Evolutionary conservation across 108 stramenopile genomes (phyloP).

Genomic region (Poteriospumella lacustris): DNA sequence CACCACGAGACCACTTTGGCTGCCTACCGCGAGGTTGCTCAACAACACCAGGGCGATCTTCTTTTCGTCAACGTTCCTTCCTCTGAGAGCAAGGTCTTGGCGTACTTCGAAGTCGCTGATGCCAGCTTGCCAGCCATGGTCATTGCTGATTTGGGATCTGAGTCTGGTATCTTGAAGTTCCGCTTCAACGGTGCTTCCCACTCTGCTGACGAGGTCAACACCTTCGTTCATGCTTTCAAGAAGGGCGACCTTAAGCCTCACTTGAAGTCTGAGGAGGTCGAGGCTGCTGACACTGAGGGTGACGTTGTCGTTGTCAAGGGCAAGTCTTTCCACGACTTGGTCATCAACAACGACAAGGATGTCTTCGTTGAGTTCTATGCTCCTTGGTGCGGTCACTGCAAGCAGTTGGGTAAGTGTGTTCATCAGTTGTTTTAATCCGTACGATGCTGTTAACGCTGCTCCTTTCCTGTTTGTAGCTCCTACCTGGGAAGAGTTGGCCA

Average conservation of each 20-base stretch:
- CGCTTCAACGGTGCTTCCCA: constrained; percentile 33
- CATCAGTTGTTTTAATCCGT: neutral
- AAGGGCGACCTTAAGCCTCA: neutral
- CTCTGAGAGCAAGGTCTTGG: constrained; percentile 49
- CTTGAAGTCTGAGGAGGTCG: neutral
- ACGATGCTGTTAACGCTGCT: neutral
- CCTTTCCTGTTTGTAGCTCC: constrained; percentile 3
- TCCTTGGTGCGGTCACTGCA: constrained; percentile 72
- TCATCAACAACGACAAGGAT: constrained; percentile 51
- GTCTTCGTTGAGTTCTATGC: constrained; percentile 68
- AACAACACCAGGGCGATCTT: constrained; percentile 11
- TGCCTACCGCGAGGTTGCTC: neutral
- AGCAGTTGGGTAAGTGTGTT: constrained; percentile 41
- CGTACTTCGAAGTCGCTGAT: constrained; percentile 50
- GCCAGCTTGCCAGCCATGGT: constrained; percentile 46
- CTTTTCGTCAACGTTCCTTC: constrained; percentile 34
- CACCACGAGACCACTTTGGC: neutral
- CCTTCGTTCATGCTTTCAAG: constrained; percentile 20
- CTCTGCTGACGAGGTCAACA: constrained; percentile 29
- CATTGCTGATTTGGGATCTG: constrained; percentile 49
- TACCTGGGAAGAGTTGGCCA: constrained; percentile 54
- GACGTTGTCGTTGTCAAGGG: constrained; percentile 15
- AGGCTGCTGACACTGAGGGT: constrained; percentile 10
- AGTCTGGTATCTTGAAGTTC: constrained; percentile 48
- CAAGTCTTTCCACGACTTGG: constrained; percentile 36